These are phyloP conservation scores for Hirsutella thompsonii DNA, from an alignment of 2,329 filamentous ascomycete species.

Conservation along the genomic window DNA sequence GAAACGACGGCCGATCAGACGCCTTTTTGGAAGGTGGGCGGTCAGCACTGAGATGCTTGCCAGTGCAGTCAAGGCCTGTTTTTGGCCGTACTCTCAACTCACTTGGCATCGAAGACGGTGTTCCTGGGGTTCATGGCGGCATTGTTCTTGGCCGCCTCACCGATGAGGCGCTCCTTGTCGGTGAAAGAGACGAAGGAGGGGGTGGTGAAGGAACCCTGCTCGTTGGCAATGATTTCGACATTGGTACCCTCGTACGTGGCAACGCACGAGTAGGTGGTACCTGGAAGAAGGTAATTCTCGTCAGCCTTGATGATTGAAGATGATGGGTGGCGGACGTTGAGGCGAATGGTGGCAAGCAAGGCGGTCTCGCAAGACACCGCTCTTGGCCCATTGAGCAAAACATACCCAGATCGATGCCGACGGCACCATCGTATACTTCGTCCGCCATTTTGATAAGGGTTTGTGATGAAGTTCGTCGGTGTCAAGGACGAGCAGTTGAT, in stretches of 20 bases:
- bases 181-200: slow-evolving; percentile 99
- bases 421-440: slow-evolving; percentile 98
- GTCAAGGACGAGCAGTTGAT: slow-evolving; percentile 9
- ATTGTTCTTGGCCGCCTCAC: slow-evolving; percentile 99
- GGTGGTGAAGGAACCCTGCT: slow-evolving; percentile 98
- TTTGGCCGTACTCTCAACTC: slow-evolving; percentile 23
- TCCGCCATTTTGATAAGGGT: slow-evolving; percentile 63
- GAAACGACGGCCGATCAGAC: slow-evolving; percentile 91
- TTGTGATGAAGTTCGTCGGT: slow-evolving; percentile 1
- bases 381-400: slow-evolving; percentile 8
- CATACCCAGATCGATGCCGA: slow-evolving; percentile 99
- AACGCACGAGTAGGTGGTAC: slow-evolving; percentile 99
- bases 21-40: slow-evolving; percentile 40
- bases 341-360: background rate
- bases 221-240: slow-evolving; percentile 99
- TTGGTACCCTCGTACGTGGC: slow-evolving; percentile 98
- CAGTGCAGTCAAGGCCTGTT: background rate
- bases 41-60: background rate
- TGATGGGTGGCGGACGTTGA: background rate
- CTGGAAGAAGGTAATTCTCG: slow-evolving; percentile 31
- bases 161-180: slow-evolving; percentile 95
- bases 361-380: background rate
- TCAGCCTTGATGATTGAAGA: slow-evolving; percentile 6
- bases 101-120: slow-evolving; percentile 99
- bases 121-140: slow-evolving; percentile 98